phyloP scores from a whole-genome alignment of 192 early-diverging fungal species.

The Coemansia sp. region DNA sequence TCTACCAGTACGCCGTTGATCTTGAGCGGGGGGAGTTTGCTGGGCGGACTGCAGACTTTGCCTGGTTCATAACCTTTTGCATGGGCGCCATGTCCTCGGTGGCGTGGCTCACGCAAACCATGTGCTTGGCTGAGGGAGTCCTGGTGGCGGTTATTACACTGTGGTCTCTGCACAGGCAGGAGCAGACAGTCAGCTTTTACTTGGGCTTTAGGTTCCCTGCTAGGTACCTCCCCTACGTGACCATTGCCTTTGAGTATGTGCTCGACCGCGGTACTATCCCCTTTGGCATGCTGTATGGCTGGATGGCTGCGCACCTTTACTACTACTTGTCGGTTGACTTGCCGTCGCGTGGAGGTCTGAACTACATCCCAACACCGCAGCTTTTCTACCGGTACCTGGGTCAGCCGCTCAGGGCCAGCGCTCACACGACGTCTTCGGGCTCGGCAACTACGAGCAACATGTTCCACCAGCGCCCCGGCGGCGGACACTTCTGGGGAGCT shows the following conservation, averaged over 20 bases:
- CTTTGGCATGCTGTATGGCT: conserved; percentile 64
- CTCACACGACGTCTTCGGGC: conserved; percentile 13
- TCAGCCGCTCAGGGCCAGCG: conserved; percentile 30
- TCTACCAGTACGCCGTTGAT: conserved; percentile 71
- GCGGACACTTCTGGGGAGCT: conserved; percentile 59
- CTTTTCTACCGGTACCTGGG: conserved; percentile 58
- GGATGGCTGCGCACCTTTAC: conserved; percentile 70
- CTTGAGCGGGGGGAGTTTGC: conserved; percentile 71
- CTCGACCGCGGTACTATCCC: conserved; percentile 44
- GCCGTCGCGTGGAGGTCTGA: conserved; percentile 65
- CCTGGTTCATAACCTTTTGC: conserved; percentile 72
- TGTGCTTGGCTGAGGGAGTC: conserved; percentile 47
- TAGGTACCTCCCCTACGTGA: conserved; percentile 77
- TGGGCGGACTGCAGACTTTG: conserved; percentile 77
- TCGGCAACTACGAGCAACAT: conserved; percentile 18
- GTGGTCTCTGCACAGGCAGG: conserved; percentile 71
- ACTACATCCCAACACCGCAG: conserved; percentile 70
- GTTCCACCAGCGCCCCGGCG: conserved; percentile 27
- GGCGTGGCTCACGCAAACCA: conserved; percentile 31
- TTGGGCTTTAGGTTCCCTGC: conserved; percentile 77
- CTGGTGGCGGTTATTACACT: conserved; percentile 70
- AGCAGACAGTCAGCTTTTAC: conserved; percentile 66
- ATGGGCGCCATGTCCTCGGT: conserved; percentile 15
- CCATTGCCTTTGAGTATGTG: conserved; percentile 63
- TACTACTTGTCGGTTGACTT: conserved; percentile 72